Conservation (phyloP, 495 filamentous ascomycete genomes). For the Penicillium egyptiacum region DNA sequence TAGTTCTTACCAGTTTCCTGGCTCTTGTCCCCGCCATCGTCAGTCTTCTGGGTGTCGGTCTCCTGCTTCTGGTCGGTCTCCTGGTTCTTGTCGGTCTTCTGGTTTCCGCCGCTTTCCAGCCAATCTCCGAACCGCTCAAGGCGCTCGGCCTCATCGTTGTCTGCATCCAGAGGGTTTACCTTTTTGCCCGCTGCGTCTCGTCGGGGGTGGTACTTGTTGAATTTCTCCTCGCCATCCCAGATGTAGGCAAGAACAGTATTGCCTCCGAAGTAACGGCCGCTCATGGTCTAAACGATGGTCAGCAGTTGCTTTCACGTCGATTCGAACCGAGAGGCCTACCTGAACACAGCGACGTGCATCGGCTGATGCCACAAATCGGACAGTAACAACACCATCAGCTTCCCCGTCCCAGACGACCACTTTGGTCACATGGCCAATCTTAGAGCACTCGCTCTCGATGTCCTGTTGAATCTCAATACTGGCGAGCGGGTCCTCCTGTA, state of each 20-base stretch:
- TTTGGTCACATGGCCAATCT: constrained; percentile 85
- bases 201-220: constrained; percentile 62
- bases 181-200: constrained; percentile 25
- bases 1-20: neutral
- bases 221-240: constrained; percentile 71
- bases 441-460: constrained; percentile 83
- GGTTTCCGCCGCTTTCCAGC: constrained; percentile 45
- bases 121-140: constrained; percentile 57
- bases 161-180: neutral
- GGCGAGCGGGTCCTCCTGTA: constrained; percentile 73
- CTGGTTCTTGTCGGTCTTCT: neutral
- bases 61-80: neutral
- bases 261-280: constrained; percentile 76
- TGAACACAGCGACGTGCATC: constrained; percentile 72
- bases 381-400: constrained; percentile 80
- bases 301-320: neutral
- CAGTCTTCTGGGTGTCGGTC: neutral
- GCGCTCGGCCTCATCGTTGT: constrained; percentile 41
- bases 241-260: constrained; percentile 75
- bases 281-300: constrained; percentile 56
- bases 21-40: neutral
- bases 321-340: constrained; percentile 33
- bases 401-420: constrained; percentile 89
- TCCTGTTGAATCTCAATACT: constrained; percentile 93
- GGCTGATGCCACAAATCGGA: constrained; percentile 68